A percentile compares a stretch with the other conserved stretches of the same genome.
phyloP scores from a whole-genome alignment of 208 protist species.

The Lotmaria passim region DNA sequence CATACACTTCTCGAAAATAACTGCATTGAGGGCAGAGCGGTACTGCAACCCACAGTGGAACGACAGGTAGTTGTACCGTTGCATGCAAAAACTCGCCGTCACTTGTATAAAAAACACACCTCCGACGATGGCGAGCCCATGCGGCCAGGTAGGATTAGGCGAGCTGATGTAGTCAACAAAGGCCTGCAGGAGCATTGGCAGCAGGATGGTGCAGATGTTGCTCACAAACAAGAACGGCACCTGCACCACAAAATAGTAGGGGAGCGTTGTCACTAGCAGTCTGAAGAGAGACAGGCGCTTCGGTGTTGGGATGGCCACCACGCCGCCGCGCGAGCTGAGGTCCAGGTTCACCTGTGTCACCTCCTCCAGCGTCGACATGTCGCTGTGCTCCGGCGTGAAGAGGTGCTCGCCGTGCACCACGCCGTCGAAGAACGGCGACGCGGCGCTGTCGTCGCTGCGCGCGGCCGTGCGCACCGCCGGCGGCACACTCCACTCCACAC shows the following conservation, averaged over 20 bases:
- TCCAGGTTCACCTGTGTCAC: conserved; percentile 36
- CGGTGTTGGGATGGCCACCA: conserved; percentile 31
- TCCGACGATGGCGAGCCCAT: conserved; percentile 48
- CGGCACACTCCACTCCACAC: conserved; percentile 66
- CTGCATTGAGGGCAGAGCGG: conserved; percentile 57
- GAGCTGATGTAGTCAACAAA: conserved; percentile 41
- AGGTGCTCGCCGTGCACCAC: conserved; percentile 68
- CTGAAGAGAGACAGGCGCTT: conserved; percentile 14
- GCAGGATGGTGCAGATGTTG: conserved; percentile 49
- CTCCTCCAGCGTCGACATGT: conserved; percentile 65
- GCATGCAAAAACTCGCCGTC: conserved; percentile 46
- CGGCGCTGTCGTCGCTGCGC: conserved; percentile 15
- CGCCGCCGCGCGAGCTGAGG: conserved; percentile 14
- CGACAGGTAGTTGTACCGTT: conserved; percentile 63
- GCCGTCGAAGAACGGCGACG: conserved; percentile 54
- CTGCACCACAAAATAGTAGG: conserved; percentile 41
- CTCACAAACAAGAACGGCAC: conserved; percentile 56
- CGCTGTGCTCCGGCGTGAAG: conserved; percentile 43
- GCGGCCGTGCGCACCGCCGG: conserved; percentile 34
- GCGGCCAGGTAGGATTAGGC: conserved; percentile 21
- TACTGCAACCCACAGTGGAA: conserved; percentile 53
- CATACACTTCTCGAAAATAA: conserved; percentile 87
- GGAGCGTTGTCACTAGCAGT: conserved; percentile 38
- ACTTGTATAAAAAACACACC: conserved; percentile 50
- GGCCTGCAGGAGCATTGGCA: conserved; percentile 61